phyloP scores from a whole-genome alignment of 805 yeast species.

The Wickerhamomyces queroliae region DNA sequence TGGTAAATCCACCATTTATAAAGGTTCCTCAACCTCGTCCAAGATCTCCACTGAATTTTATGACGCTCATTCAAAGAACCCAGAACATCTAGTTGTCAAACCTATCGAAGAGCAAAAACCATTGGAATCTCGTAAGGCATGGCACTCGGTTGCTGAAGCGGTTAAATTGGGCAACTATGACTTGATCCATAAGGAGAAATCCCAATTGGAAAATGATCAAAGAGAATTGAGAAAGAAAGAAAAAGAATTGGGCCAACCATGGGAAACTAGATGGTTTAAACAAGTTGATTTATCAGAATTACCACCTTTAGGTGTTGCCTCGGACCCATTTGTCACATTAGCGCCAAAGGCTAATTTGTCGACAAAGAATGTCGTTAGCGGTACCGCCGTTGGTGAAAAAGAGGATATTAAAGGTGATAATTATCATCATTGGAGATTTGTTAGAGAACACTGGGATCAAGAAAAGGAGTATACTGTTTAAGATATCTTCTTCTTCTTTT shows the following conservation, averaged over 20 bases:
- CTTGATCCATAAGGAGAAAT: slow-evolving; percentile 67
- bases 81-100: slow-evolving; percentile 63
- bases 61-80: slow-evolving; percentile 46
- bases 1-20: slow-evolving; percentile 57
- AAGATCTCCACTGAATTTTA: slow-evolving; percentile 50
- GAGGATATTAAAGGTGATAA: slow-evolving; percentile 42
- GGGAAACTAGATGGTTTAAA: slow-evolving; percentile 85
- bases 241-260: slow-evolving; percentile 49
- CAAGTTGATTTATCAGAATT: slow-evolving; percentile 33
- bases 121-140: slow-evolving; percentile 83
- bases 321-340: slow-evolving; percentile 35
- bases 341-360: slow-evolving; percentile 51
- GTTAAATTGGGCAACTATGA: slow-evolving; percentile 71
- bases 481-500: too few species aligned
- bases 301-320: slow-evolving; percentile 22
- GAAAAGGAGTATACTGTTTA: slow-evolving; percentile 48
- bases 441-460: slow-evolving; percentile 43
- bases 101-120: slow-evolving; percentile 76
- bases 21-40: slow-evolving; percentile 44
- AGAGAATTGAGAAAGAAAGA: slow-evolving; percentile 78
- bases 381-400: slow-evolving; percentile 49
- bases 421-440: slow-evolving; percentile 66
- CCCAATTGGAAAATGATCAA: slow-evolving; percentile 77
- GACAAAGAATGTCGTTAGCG: slow-evolving; percentile 61
- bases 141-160: slow-evolving; percentile 88